phyloP scores from a whole-genome alignment of 768 basidiomycete genomes.

The Phylloporus arenicola region DNA sequence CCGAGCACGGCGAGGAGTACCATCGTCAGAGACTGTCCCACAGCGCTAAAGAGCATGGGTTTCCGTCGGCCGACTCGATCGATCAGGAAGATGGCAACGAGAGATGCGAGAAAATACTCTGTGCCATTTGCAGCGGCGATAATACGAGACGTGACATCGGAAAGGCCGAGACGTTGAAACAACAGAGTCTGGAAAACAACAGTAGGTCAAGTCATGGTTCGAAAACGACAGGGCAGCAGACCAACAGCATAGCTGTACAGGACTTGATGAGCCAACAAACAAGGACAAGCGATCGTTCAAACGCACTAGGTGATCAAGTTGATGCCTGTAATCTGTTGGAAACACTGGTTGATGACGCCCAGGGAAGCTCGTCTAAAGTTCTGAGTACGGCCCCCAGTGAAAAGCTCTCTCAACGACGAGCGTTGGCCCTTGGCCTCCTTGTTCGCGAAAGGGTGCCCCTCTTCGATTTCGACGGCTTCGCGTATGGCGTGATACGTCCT shows the following conservation, averaged over 20 bases:
- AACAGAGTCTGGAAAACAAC: slow-evolving; percentile 37
- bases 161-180: slow-evolving; percentile 55
- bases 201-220: neutral
- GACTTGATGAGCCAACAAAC: slow-evolving; percentile 14
- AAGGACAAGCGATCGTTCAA: slow-evolving; percentile 8
- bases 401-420: slow-evolving; percentile 45
- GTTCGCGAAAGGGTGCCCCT: slow-evolving; percentile 1
- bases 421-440: slow-evolving; percentile 1
- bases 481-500: slow-evolving; percentile 50
- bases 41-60: slow-evolving; percentile 65
- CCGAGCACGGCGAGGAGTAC: slow-evolving; percentile 53
- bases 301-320: slow-evolving; percentile 61
- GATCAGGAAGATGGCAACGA: slow-evolving; percentile 65
- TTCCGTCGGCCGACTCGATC: slow-evolving; percentile 69
- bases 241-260: slow-evolving; percentile 29
- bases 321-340: slow-evolving; percentile 67
- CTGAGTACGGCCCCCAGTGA: slow-evolving; percentile 51
- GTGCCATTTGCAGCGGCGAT: slow-evolving; percentile 66
- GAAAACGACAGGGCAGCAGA: neutral
- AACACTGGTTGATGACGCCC: slow-evolving; percentile 56
- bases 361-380: slow-evolving; percentile 55
- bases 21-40: slow-evolving; percentile 56
- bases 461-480: slow-evolving; percentile 47
- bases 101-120: slow-evolving; percentile 67
- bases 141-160: slow-evolving; percentile 52